These are phyloP conservation scores for Podaxis carcinomalis DNA, from an alignment of 768 basidiomycete species.

Conservation along the genomic window DNA sequence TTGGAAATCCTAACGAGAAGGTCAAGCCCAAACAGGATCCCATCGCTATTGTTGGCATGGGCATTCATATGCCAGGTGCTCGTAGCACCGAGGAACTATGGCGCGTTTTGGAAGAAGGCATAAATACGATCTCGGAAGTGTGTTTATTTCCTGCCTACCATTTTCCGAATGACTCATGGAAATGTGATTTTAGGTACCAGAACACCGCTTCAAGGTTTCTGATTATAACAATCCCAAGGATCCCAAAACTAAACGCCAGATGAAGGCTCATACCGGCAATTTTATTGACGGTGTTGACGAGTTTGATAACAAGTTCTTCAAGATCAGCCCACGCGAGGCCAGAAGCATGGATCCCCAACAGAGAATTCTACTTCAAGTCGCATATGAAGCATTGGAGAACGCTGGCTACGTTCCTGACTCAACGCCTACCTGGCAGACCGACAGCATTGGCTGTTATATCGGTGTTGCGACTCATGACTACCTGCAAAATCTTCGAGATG, in stretches of 20 bases:
- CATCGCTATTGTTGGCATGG: conserved; percentile 74
- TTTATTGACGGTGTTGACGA: conserved; percentile 53
- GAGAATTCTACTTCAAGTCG: conserved; percentile 60
- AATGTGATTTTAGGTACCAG: conserved; percentile 49
- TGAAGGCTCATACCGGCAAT: conserved; percentile 58
- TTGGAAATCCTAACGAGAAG: neutral
- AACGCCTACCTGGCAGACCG: conserved; percentile 46
- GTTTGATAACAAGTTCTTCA: conserved; percentile 72
- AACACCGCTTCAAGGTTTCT: conserved; percentile 48
- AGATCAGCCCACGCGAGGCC: conserved; percentile 71
- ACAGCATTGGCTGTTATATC: conserved; percentile 60
- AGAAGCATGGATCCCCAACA: conserved; percentile 78
- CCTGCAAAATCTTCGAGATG: conserved; percentile 53
- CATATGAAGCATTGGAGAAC: conserved; percentile 66
- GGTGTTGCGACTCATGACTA: conserved; percentile 75
- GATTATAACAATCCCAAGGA: conserved; percentile 32
- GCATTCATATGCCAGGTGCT: conserved; percentile 55
- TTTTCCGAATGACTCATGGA: neutral
- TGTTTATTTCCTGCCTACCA: conserved; percentile 8
- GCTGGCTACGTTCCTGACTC: conserved; percentile 68
- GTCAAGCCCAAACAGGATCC: conserved; percentile 28
- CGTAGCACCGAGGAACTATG: conserved; percentile 45
- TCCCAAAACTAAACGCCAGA: conserved; percentile 29
- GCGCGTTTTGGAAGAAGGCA: conserved; percentile 53
- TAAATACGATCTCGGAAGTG: conserved; percentile 57